Evolutionary conservation across 192 early-diverging fungal genomes (phyloP), one percentile per base, ranked within the genome.

Genomic region (Coemansia sp.): DNA sequence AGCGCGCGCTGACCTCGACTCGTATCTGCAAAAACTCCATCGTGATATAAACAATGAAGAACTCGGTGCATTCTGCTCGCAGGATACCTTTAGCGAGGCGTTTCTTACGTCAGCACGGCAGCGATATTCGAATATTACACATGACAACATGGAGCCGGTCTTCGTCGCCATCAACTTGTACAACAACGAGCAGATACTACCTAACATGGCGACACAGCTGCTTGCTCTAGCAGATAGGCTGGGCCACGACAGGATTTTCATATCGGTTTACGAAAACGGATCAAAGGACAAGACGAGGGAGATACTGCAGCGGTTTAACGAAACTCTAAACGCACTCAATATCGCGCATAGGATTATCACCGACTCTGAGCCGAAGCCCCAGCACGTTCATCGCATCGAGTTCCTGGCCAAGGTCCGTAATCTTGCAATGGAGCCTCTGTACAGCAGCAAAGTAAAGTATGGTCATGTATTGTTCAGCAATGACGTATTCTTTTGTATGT

Each of bases 251-350:
- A 63, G 41, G 2, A 44, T 82, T 16, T 85, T 85, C 64, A 22
- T 87, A 24, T 85, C 83, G 15, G 68, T 87, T 3, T 87, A 74
- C 49, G 86, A 87, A 46, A 87, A 82, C 67, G 86, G 76, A 31
- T 85, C 82, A 8, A 57, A 59, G 0, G 82, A 87, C 47, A 47
- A 49, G 18, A 87, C 86, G 27, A 77, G 74, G 41, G 29, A 51
- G 15, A 77, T 85, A 29, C 66, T 86, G 38, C 67, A 33, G 6
- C 55, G 47, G 33, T 73, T 84, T 16, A 34, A 63, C 6, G 5
- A 31, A 4, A 65, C 66, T 3, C 43, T 85, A 11, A 41, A 33
- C 22, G 24, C 36, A 24, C 20, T 85, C 15, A 49, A 43, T 1
- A 74, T 85, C 12, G 54, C 70, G 20, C 75, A 87, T 64, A 34